Base-by-base conservation (phyloP, 352 stramenopile genomes). In the Pythium aquatile region DNA sequence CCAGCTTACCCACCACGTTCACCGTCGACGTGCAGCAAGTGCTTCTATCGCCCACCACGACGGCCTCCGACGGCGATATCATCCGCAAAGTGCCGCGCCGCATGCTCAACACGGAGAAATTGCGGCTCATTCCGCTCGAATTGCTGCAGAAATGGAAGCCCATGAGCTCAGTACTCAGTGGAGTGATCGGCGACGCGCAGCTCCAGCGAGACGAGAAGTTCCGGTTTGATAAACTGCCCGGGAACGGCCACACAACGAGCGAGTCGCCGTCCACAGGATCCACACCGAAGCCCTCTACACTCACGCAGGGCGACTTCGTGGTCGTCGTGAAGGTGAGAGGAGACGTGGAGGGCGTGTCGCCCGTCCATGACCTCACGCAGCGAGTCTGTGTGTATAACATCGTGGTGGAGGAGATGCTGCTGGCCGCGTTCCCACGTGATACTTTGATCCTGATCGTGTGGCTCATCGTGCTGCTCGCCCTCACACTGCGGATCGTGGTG, bases 361-460 rank as follows among this genome's bases (percentile, higher is more conserved):
- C 69, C 39, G 60, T 72, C 26, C 52, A 78, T 10, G 74, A 77
- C n/a, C 66, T 73, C 26, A 58, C 51, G 47, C 70, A 72, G 51
- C 66, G 77, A 13, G 63, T 78, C 51, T 92, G 81, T 60, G 75
- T 85, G 30, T 90, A 88, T 52, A 81, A 90, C 62, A 86, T 92
- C 61, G 75, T 89, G 13, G 79, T 92, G 20, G 83, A 92, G 51
- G 76, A 92, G 58, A 72, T 92, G 61, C 65, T 90, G 29, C 42
- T 88, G 13, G 72, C 55, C n/a, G 77, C 73, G 29, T 84, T 89
- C 32, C 83, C 83, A 2, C 73, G 61, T 56, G 52, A 81, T 35
- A 86, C 83, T 29, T 55, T 92, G 10, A 62, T 78, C 39, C 68
- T 92, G 2, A 76, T 88, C 13, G 76, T 52, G 37, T 90, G 83